These are phyloP conservation scores for Striga hermonthica DNA, from an alignment of 305 asterid species.

Conservation along the genomic window DNA sequence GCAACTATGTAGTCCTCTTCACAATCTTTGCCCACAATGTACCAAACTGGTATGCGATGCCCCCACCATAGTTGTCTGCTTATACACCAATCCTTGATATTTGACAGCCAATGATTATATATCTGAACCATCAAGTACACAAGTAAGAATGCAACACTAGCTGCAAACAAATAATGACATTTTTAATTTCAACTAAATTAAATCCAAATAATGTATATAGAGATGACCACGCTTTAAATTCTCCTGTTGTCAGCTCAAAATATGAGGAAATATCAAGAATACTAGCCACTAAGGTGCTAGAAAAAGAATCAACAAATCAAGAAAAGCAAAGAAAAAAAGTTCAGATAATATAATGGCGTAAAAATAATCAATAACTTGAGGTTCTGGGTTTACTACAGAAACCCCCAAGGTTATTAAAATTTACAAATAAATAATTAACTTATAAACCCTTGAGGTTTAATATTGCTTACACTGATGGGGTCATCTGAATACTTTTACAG, in stretches of 20 bases:
- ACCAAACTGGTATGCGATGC: slow-evolving; percentile 98
- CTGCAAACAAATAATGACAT: slow-evolving; percentile 16
- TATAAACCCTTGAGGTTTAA: too few relatives aligned
- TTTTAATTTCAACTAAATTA: not conserved
- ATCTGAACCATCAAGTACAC: slow-evolving; percentile 50
- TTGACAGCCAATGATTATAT: slow-evolving; percentile 94
- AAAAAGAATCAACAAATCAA: slow-evolving; percentile 4
- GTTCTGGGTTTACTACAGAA: not conserved
- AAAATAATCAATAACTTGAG: not conserved
- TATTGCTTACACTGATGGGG: not conserved
- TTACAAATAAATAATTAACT: too few relatives aligned
- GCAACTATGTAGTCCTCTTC: slow-evolving; percentile 95
- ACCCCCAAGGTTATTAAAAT: not conserved
- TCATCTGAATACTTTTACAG: not conserved
- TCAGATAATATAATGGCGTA: too few relatives aligned
- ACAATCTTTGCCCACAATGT: slow-evolving; percentile 77
- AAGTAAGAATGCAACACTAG: slow-evolving; percentile 29
- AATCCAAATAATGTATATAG: too few relatives aligned
- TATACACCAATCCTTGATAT: slow-evolving; percentile 99
- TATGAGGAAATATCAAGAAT: not conserved
- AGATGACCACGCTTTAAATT: not conserved
- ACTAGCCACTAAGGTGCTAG: slow-evolving; percentile 16
- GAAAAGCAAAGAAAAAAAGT: not conserved
- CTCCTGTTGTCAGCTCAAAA: slow-evolving; percentile 19
- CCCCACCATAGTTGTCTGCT: slow-evolving; percentile 99